Evolutionary conservation across 2,329 filamentous ascomycete species (phyloP).

Genomic region (Periconia macrospinosa): DNA sequence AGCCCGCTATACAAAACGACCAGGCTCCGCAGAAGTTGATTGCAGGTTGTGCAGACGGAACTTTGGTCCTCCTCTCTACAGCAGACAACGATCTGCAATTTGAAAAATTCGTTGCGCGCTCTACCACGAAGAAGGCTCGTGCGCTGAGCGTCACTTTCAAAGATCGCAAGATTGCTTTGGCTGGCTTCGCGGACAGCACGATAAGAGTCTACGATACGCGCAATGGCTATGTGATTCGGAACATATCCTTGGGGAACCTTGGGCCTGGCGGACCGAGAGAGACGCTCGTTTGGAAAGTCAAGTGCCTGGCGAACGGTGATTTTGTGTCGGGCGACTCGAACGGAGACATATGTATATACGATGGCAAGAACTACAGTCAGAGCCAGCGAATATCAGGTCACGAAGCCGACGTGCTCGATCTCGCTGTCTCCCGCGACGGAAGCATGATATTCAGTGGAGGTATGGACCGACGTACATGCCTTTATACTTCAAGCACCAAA

Average conservation of each 20-base stretch:
- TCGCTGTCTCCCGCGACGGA: constrained; percentile 81
- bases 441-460: constrained; percentile 84
- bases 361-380: constrained; percentile 87
- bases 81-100: constrained; percentile 83
- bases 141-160: constrained; percentile 93
- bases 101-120: constrained; percentile 72
- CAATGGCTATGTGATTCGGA: constrained; percentile 73
- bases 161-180: constrained; percentile 77
- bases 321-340: constrained; percentile 95
- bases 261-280: constrained; percentile 77
- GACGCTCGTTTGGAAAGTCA: constrained; percentile 91
- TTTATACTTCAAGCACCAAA: constrained; percentile 64
- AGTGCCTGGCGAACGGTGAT: constrained; percentile 81
- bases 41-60: constrained; percentile 88
- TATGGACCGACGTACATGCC: constrained; percentile 83
- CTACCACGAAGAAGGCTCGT: constrained; percentile 80
- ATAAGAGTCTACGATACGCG: constrained; percentile 88
- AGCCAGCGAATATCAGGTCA: constrained; percentile 84
- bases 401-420: constrained; percentile 84
- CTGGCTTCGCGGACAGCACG: constrained; percentile 95
- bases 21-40: constrained; percentile 65
- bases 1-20: constrained; percentile 57
- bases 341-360: constrained; percentile 91
- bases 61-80: constrained; percentile 83
- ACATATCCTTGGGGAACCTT: constrained; percentile 83